A percentile compares a stretch with the other conserved stretches of the same genome.
These are phyloP conservation scores for Parascedosporium putredinis DNA, from an alignment of 2,329 filamentous ascomycete genomes.

Conservation along the genomic window DNA sequence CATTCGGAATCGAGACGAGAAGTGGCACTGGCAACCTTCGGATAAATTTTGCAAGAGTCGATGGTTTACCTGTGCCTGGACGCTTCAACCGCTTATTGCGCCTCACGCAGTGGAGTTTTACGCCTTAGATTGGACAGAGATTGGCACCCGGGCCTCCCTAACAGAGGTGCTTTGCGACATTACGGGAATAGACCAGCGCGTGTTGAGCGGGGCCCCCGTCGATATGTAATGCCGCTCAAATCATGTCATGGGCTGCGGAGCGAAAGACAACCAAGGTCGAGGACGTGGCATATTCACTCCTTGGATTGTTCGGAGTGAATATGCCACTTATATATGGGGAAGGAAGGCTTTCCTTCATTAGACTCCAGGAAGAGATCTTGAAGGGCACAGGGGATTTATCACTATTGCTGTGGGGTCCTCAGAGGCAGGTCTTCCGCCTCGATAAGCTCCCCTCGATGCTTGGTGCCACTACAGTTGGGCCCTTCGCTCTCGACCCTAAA, in stretches of 20 bases:
- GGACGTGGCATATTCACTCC: conserved; percentile 23
- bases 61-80: conserved; percentile 11
- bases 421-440: neutral
- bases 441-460: neutral
- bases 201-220: neutral
- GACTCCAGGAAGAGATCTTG: conserved; percentile 23
- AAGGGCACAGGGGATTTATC: conserved; percentile 14
- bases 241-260: conserved; percentile 24
- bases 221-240: conserved; percentile 14
- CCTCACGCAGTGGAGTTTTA: conserved; percentile 10
- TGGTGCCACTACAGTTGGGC: neutral
- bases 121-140: conserved; percentile 6
- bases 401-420: conserved; percentile 9
- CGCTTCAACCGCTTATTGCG: conserved; percentile 12
- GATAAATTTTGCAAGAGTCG: neutral
- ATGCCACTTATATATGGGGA: conserved; percentile 27
- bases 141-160: neutral
- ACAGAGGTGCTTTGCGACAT: neutral
- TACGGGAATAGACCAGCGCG: conserved; percentile 5
- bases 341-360: conserved; percentile 19
- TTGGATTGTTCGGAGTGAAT: conserved; percentile 24
- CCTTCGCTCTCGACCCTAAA: neutral
- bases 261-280: conserved; percentile 19
- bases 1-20: neutral
- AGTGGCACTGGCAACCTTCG: neutral